These are phyloP conservation scores for Hymenoscyphus fructigenus DNA, from an alignment of 2,329 filamentous ascomycete species.

Conservation along the genomic window DNA sequence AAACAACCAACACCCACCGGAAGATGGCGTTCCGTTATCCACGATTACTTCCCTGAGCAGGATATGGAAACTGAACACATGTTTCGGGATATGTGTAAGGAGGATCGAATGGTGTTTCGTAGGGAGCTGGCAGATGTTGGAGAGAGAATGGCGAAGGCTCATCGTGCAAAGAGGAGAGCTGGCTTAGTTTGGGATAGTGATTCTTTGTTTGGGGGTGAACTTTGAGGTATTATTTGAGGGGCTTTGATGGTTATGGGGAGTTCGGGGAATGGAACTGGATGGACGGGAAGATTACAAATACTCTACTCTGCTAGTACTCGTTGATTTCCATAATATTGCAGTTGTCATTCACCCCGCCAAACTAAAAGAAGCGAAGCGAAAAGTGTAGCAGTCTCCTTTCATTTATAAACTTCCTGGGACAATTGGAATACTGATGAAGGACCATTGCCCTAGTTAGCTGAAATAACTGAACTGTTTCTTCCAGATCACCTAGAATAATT, in stretches of 20 bases:
- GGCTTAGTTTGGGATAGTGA: not conserved
- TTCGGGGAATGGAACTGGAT: not conserved
- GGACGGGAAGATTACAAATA: not conserved
- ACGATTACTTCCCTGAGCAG: constrained; percentile 21
- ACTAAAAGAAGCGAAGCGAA: too few relatives aligned
- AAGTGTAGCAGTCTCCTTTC: too few relatives aligned
- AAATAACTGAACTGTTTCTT: too few relatives aligned
- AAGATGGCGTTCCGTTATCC: constrained; percentile 18
- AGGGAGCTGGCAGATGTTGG: constrained; percentile 19
- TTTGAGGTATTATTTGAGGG: not conserved
- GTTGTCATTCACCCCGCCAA: not conserved
- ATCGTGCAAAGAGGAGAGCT: constrained; percentile 9
- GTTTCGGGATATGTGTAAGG: constrained; percentile 9
- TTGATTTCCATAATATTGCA: not conserved
- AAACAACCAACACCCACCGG: constrained; percentile 10
- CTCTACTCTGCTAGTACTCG: not conserved
- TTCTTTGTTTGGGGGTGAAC: not conserved
- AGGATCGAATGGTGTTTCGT: constrained; percentile 15
- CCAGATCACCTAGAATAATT: too few relatives aligned
- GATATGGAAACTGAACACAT: not conserved
- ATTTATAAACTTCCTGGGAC: too few relatives aligned
- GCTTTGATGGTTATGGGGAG: not conserved
- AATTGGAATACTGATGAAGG: too few relatives aligned
- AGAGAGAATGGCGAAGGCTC: constrained; percentile 13
- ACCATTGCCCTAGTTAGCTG: too few relatives aligned